These are phyloP conservation scores for Funneliformis mosseae DNA, from an alignment of 192 early-diverging fungal species.

Conservation along the genomic window DNA sequence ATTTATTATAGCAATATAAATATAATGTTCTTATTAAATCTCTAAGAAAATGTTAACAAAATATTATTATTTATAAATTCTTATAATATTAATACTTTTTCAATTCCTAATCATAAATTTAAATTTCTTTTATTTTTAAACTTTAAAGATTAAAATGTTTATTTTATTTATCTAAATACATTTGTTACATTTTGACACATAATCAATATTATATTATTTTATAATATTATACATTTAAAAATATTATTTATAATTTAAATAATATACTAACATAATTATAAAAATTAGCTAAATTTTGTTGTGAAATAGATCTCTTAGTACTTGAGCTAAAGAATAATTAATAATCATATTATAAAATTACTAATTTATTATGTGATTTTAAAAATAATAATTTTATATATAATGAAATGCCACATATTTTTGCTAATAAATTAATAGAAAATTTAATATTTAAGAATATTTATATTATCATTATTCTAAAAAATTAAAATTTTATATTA, in stretches of 20 bases:
- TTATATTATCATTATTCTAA: slow-evolving; percentile 15
- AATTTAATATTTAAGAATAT: slow-evolving; percentile 17
- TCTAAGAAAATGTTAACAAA: slow-evolving; percentile 19
- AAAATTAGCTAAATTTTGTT: slow-evolving; percentile 20
- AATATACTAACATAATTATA: slow-evolving; percentile 21
- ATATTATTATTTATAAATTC: slow-evolving; percentile 20
- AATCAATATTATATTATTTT: slow-evolving; percentile 12
- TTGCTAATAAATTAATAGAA: slow-evolving; percentile 19
- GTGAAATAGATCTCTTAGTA: slow-evolving; percentile 13
- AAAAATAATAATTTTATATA: slow-evolving; percentile 5
- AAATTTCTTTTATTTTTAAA: neutral
- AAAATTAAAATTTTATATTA: slow-evolving; percentile 28
- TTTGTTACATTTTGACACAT: neutral
- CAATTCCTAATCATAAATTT: neutral
- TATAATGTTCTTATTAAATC: slow-evolving; percentile 26
- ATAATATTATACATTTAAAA: slow-evolving; percentile 14
- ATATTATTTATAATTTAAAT: slow-evolving; percentile 23
- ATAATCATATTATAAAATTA: slow-evolving; percentile 18
- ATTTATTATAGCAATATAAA: neutral
- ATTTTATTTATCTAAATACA: slow-evolving; percentile 16
- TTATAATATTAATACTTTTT: neutral
- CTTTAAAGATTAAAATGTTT: slow-evolving; percentile 27
- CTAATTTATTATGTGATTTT: slow-evolving; percentile 25
- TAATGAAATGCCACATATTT: slow-evolving; percentile 25
- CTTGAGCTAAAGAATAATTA: slow-evolving; percentile 11